Evolutionary conservation across 192 early-diverging fungal species (phyloP).

Genomic region (Irineochytrium annulatum): DNA sequence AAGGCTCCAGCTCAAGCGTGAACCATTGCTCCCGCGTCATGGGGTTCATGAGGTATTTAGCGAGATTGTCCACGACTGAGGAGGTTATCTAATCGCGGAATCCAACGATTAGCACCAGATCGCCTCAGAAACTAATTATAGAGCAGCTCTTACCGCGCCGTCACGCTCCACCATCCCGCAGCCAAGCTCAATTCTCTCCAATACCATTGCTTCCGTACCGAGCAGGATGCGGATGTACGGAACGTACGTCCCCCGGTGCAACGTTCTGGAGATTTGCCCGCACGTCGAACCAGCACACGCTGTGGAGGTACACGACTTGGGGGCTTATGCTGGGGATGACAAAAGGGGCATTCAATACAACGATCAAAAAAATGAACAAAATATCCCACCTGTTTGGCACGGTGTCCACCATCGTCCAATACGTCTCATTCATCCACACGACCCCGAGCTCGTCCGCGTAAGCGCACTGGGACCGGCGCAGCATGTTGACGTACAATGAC

Average conservation of each 20-base stretch:
- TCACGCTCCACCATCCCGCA: background rate
- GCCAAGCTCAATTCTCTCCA: background rate
- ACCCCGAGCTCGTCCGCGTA: background rate
- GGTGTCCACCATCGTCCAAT: background rate
- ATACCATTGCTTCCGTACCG: background rate
- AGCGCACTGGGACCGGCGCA: background rate
- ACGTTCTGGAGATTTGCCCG: background rate
- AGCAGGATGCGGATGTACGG: background rate
- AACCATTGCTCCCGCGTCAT: background rate
- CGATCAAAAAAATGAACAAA: too few relatives aligned
- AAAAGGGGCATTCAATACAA: background rate
- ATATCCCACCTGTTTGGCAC: background rate
- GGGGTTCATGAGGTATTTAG: background rate
- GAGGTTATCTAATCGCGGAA: background rate
- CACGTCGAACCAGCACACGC: background rate
- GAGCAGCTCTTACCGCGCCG: background rate
- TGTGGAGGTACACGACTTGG: background rate
- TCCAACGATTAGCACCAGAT: background rate
- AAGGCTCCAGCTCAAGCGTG: background rate
- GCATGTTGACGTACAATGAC: background rate
- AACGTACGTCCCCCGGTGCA: background rate
- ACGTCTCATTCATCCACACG: background rate
- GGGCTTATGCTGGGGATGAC: background rate
- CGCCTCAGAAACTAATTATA: background rate
- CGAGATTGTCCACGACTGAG: background rate